Conservation (phyloP, 306 rosid species). For the Sicyos edulis region DNA sequence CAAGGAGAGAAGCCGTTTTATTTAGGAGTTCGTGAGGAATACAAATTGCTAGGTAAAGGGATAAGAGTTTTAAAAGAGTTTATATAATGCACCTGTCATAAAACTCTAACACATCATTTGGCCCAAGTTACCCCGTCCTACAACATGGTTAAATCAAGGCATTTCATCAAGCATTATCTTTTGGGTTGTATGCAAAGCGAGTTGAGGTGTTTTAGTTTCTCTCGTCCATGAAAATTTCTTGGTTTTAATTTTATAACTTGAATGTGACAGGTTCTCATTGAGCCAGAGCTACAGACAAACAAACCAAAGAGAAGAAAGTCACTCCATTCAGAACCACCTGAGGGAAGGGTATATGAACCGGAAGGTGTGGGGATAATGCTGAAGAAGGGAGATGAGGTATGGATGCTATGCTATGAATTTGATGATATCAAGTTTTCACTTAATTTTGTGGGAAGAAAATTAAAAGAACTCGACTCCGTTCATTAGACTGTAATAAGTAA, state of each 20-base stretch:
- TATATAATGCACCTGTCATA: too few relatives aligned
- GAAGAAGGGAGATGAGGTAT: conserved; percentile 81
- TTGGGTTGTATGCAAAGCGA: not conserved
- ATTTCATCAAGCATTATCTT: not conserved
- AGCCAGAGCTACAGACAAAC: conserved; percentile 79
- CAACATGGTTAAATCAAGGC: too few relatives aligned
- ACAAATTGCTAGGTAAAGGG: too few relatives aligned
- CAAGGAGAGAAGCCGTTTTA: too few relatives aligned
- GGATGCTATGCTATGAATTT: conserved; percentile 19
- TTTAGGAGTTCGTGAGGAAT: too few relatives aligned
- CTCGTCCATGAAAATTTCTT: conserved; percentile 5
- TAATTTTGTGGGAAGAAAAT: not conserved
- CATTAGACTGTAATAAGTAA: not conserved
- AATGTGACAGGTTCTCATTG: conserved; percentile 61
- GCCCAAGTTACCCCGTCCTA: too few relatives aligned
- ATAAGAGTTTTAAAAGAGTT: too few relatives aligned
- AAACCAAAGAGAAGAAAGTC: conserved; percentile 54
- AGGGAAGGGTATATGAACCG: conserved; percentile 59
- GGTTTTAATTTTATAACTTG: conserved; percentile 18
- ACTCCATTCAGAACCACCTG: conserved; percentile 62
- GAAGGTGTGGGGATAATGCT: conserved; percentile 74
- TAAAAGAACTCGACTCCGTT: not conserved
- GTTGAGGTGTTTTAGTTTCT: not conserved
- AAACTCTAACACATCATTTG: too few relatives aligned
- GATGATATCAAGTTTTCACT: not conserved